Base-by-base conservation (phyloP, 108 stramenopile genomes). In the Fragilariopsis cylindrus region DNA sequence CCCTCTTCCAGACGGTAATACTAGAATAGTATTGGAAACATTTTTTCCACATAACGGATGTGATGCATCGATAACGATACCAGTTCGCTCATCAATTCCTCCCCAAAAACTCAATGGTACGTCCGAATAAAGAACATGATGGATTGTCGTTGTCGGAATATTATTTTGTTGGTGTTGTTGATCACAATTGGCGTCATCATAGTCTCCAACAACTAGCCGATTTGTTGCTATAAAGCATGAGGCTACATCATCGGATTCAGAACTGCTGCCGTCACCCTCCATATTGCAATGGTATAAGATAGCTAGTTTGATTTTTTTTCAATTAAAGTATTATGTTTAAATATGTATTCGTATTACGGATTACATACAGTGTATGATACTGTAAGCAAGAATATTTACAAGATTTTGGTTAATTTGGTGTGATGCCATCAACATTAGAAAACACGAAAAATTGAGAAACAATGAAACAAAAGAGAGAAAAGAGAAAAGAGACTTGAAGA, bases 1-100 rank as follows among this genome's bases (percentile, higher is more conserved):
- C 19, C 94, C 91, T 56, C 94, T 69, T 3, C 94, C 94, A 18
- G 84, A 85, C 3, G 94, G 94, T 2, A 95, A 66, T 71, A 82
- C 83, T 4, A 95, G 66, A 30, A 95, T 83, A 4, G 52, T 75
- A 21, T 81, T 80, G 0, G 65, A 68, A 4, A 90, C 81, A 41
- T 64, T 74, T 19, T 71, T 48, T 3, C 88, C 88, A 64, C 67
- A 55, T 44, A 91, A 72, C 2, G 91, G 91, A 75, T 95, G 94
- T 13, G 81, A 69, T 2, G 48, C 15, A 65, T 95, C 94, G 64
- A 95, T 87, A 39, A 95, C 78, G 4, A 72, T 68, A 19, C 88
- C 87, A 15, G 85, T 81, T 5, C 54, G 49, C 11, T 92, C 91
- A 75, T 90, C 86, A 21, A 95, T 88, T 7, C 94, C 94, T 7